Evolutionary conservation across 257 asterid genomes (phyloP), one percentile per base, ranked within the genome.

Genomic region (Lycium barbarum): DNA sequence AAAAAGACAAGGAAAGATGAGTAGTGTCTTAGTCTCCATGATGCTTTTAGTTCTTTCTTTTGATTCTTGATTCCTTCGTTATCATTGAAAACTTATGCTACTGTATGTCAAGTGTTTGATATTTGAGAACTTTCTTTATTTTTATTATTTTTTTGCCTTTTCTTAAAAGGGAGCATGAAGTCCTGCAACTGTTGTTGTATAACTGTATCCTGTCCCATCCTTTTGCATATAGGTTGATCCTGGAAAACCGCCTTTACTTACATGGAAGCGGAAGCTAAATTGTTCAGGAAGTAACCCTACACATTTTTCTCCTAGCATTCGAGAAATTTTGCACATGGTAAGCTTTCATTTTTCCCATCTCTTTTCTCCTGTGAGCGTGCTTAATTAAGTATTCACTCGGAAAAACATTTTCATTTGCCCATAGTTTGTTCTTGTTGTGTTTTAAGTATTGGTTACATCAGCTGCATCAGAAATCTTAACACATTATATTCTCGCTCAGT

Each of bases 261-360:
- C 97, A 49, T 94, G 96, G 98, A 89, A 90, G 85, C 90, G 98
- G 51, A 91, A 90, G 85, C 87, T 96, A 11, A 89, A 88, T 76
- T 83, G 84, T 38, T 88, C 91, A 58, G 95, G 87, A 45, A 89
- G 79, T 84, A 61, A 81, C 81, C 96, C 95, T 76, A 88, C 92
- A 53, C 90, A 89, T 90, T 94, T 96, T 72, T 85, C 84, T 67
- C 91, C 93, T 85, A 87, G 90, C 72, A 68, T 95, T 83, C 93
- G 85, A 89, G 98, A 96, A 88, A 91, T 43, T 66, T 68, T 94
- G 62, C 84, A 88, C 53, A 4, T 96, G 97, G 99, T 96, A 96
- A 55, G 82, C 65, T 51, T 78, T 35, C n/a, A 12, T 66, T 33
- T 65, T 13, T 5, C n/a, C 47, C 3, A 66, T 66, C 47, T 66